Conservation (phyloP, 257 asterid genomes). For the Voacanga thouarsii region DNA sequence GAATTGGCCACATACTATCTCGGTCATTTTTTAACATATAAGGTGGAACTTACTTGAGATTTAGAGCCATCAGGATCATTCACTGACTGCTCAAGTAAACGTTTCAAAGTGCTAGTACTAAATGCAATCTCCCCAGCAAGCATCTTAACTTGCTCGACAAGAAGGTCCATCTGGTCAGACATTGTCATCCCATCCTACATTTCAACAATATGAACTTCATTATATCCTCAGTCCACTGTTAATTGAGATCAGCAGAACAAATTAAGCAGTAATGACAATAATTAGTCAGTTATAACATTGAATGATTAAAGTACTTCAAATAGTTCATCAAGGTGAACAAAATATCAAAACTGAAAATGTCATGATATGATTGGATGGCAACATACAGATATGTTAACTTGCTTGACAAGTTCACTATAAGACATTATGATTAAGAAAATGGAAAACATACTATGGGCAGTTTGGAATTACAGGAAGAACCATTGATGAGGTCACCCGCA, state of each 20-base stretch:
- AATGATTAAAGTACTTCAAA: neutral
- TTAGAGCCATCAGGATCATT: constrained; percentile 80
- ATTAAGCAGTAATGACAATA: neutral
- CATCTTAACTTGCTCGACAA: constrained; percentile 97
- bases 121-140: constrained; percentile 99
- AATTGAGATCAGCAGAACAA: neutral
- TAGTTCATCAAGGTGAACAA: neutral
- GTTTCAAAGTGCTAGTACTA: constrained; percentile 86
- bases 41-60: constrained; percentile 49
- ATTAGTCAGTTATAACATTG: neutral
- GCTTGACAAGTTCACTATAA: neutral
- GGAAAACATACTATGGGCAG: constrained; percentile 62
- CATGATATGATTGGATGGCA: neutral
- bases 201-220: constrained; percentile 17
- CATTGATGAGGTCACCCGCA: constrained; percentile 71
- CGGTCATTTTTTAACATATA: neutral
- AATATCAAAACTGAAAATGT: neutral
- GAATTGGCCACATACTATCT: constrained; percentile 5
- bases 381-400: neutral
- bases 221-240: neutral
- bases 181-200: constrained; percentile 68
- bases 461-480: constrained; percentile 66
- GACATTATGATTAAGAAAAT: constrained; percentile 6
- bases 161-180: constrained; percentile 90
- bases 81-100: constrained; percentile 72